These are phyloP conservation scores for Coemansia furcata DNA, from an alignment of 192 early-diverging fungal genomes.

Conservation along the genomic window DNA sequence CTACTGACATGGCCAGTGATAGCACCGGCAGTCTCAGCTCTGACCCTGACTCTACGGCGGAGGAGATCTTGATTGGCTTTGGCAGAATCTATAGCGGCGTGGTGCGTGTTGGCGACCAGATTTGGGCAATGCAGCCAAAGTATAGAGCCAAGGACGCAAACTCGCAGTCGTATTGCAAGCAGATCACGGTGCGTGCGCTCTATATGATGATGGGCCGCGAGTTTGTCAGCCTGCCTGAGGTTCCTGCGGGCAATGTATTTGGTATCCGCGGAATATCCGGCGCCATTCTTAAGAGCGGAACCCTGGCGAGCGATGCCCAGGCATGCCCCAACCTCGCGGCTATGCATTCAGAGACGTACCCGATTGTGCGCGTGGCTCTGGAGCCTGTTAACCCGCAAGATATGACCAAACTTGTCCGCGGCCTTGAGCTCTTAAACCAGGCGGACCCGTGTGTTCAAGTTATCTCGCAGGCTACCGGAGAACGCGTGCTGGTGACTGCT, in stretches of 20 bases:
- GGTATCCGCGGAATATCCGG: conserved; percentile 88
- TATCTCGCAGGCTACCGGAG: conserved; percentile 88
- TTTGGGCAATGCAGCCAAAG: conserved; percentile 93
- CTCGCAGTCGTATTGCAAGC: conserved; percentile 55
- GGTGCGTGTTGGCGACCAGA: conserved; percentile 76
- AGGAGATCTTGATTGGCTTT: conserved; percentile 84
- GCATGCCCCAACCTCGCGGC: conserved; percentile 75
- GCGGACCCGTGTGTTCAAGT: conserved; percentile 95
- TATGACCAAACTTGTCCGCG: conserved; percentile 81
- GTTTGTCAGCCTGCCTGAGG: conserved; percentile 74
- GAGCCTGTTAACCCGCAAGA: conserved; percentile 90
- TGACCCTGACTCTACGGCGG: conserved; percentile 44
- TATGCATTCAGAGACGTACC: conserved; percentile 58
- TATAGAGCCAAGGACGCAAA: conserved; percentile 69
- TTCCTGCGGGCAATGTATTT: conserved; percentile 95
- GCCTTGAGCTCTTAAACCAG: conserved; percentile 87
- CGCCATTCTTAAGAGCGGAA: conserved; percentile 92
- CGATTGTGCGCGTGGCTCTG: conserved; percentile 95
- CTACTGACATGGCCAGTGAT: neutral
- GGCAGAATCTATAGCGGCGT: conserved; percentile 91
- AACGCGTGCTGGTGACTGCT: conserved; percentile 94
- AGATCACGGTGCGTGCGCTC: conserved; percentile 73
- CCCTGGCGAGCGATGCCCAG: conserved; percentile 68
- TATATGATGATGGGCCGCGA: conserved; percentile 99
- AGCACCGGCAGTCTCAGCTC: neutral